Percentiles rank a stretch among this genome's conserved stretches.
phyloP scores from a whole-genome alignment of 2,329 filamentous ascomycete species.

The Ceratocystis colombiana region DNA sequence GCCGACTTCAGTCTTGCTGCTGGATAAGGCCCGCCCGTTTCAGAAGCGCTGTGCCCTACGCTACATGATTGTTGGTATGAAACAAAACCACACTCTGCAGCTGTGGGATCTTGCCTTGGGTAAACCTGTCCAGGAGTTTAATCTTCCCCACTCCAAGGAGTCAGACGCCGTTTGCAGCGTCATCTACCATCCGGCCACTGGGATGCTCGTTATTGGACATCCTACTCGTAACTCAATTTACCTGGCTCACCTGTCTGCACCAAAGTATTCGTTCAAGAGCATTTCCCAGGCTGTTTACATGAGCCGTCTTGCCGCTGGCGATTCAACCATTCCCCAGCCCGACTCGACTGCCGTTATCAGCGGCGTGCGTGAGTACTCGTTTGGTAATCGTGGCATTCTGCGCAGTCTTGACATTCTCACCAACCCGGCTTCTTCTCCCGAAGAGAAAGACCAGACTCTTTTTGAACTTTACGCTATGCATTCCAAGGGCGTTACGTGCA shows the following conservation, averaged over 20 bases:
- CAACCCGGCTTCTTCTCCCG: slow-evolving; percentile 53
- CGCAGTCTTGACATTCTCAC: slow-evolving; percentile 83
- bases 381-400: slow-evolving; percentile 73
- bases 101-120: slow-evolving; percentile 94
- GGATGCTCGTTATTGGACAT: slow-evolving; percentile 90
- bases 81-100: slow-evolving; percentile 97
- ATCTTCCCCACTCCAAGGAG: slow-evolving; percentile 90
- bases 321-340: slow-evolving; percentile 65
- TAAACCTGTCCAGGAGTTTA: slow-evolving; percentile 94
- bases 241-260: slow-evolving; percentile 89
- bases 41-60: slow-evolving; percentile 79
- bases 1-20: slow-evolving; percentile 89
- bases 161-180: slow-evolving; percentile 97
- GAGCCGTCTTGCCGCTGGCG: slow-evolving; percentile 61
- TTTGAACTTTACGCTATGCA: slow-evolving; percentile 98
- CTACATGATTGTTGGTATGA: slow-evolving; percentile 95
- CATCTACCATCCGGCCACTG: slow-evolving; percentile 81
- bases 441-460: slow-evolving; percentile 57
- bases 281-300: slow-evolving; percentile 86
- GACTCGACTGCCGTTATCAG: slow-evolving; percentile 97
- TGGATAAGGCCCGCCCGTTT: slow-evolving; percentile 93
- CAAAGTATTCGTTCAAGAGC: slow-evolving; percentile 73
- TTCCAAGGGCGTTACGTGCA: slow-evolving; percentile 86
- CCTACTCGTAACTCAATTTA: slow-evolving; percentile 96
- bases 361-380: slow-evolving; percentile 89